Conservation (phyloP, 805 yeast species). For the Candida palmyrensis region DNA sequence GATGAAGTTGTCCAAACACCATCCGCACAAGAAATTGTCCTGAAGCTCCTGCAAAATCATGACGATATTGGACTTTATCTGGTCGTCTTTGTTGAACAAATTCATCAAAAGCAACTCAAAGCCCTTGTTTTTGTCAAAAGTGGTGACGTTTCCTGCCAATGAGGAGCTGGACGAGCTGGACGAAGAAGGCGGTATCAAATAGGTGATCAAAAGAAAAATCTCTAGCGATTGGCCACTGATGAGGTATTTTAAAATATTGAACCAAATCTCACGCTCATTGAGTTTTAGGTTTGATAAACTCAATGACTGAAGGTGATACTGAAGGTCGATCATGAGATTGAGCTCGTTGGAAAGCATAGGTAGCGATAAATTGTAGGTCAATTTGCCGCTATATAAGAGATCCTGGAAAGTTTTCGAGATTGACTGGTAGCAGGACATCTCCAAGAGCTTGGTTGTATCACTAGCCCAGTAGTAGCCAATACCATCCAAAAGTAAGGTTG, state of each 20-base stretch:
- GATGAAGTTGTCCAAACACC: conserved; percentile 36
- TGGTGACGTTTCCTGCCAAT: conserved; percentile 36
- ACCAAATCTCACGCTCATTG: conserved; percentile 36
- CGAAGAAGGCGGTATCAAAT: conserved; percentile 36
- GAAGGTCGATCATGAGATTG: conserved; percentile 38
- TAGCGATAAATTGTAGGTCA: conserved; percentile 27
- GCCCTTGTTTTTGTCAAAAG: conserved; percentile 41
- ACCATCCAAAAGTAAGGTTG: conserved; percentile 32
- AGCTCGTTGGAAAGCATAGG: conserved; percentile 36
- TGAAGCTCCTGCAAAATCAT: conserved; percentile 40
- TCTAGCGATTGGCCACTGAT: conserved; percentile 39
- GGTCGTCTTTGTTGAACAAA: conserved; percentile 36
- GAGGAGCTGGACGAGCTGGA: conserved; percentile 31
- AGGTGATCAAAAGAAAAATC: conserved; percentile 33
- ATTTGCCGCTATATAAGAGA: conserved; percentile 24
- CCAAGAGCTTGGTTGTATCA: conserved; percentile 35
- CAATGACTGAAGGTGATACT: conserved; percentile 35
- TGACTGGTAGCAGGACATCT: conserved; percentile 37
- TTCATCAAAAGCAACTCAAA: conserved; percentile 37
- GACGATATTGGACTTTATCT: conserved; percentile 33
- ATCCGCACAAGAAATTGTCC: conserved; percentile 40
- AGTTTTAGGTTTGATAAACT: conserved; percentile 15
- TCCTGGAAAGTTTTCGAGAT: conserved; percentile 31
- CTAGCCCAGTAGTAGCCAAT: conserved; percentile 40
- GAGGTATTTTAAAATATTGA: conserved; percentile 35